A percentile compares a stretch with the other conserved stretches of the same genome.
phyloP scores from a whole-genome alignment of 768 basidiomycete species.

The Trametes gibbosa region DNA sequence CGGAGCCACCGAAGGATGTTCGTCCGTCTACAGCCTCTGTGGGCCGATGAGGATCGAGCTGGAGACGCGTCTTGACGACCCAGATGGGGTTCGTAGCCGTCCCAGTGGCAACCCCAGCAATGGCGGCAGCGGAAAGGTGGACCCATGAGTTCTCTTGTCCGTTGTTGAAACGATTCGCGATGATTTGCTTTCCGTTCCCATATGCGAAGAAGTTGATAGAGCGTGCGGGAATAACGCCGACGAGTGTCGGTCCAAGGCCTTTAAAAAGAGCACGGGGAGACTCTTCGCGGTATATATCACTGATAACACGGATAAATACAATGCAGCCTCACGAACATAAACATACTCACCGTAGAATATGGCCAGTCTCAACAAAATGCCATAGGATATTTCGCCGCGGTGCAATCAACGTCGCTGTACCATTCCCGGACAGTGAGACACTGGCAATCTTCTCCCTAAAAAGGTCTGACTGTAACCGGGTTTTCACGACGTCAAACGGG shows the following conservation, averaged over 20 bases:
- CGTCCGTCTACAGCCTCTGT: constrained; percentile 9
- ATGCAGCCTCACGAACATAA: constrained; percentile 18
- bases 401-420: constrained; percentile 29
- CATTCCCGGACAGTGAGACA: constrained; percentile 29
- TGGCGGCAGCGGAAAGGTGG: constrained; percentile 81
- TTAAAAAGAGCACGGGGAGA: constrained; percentile 89
- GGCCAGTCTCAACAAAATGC: constrained; percentile 93
- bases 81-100: constrained; percentile 97
- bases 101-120: constrained; percentile 84
- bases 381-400: constrained; percentile 61
- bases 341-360: constrained; percentile 69
- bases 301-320: constrained; percentile 27
- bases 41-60: constrained; percentile 43
- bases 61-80: constrained; percentile 97
- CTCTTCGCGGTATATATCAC: constrained; percentile 87
- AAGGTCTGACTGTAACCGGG: constrained; percentile 88
- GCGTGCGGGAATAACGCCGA: constrained; percentile 92
- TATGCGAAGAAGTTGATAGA: constrained; percentile 99
- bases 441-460: constrained; percentile 52
- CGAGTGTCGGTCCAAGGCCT: constrained; percentile 90
- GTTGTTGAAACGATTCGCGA: constrained; percentile 78
- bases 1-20: constrained; percentile 50
- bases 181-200: constrained; percentile 91
- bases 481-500: constrained; percentile 98
- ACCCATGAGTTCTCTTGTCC: constrained; percentile 81